phyloP scores from a whole-genome alignment of 345 rosid genomes.

The Citrus medica region DNA sequence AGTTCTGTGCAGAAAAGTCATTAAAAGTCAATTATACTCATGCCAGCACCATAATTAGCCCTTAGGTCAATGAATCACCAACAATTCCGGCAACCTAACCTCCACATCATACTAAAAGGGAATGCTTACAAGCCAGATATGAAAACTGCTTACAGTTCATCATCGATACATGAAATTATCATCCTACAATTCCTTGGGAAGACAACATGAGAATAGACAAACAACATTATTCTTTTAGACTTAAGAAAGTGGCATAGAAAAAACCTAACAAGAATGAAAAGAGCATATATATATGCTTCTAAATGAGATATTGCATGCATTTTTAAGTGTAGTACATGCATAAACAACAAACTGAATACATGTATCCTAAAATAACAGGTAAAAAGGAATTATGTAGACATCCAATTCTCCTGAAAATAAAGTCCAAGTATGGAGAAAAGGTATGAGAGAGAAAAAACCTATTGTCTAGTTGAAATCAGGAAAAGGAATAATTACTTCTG shows the following conservation, averaged over 20 bases:
- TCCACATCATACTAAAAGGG: not conserved
- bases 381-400: not conserved
- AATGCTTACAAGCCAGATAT: not conserved
- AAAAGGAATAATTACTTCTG: conserved; percentile 61
- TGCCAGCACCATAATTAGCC: not conserved
- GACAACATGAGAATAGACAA: not conserved
- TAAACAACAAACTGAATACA: not conserved
- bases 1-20: not conserved
- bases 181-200: not conserved
- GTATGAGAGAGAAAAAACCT: not conserved
- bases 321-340: not conserved
- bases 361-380: not conserved
- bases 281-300: not conserved
- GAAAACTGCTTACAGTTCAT: not conserved
- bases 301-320: not conserved
- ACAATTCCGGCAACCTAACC: not conserved
- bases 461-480: conserved; percentile 3
- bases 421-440: not conserved
- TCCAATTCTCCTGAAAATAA: not conserved
- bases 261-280: not conserved
- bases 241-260: not conserved
- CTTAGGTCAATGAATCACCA: not conserved
- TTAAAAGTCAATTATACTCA: not conserved
- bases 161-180: not conserved
- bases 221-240: not conserved